Evolutionary conservation across 805 yeast species (phyloP).

Genomic region (Kregervanrija pseudodelftensis): DNA sequence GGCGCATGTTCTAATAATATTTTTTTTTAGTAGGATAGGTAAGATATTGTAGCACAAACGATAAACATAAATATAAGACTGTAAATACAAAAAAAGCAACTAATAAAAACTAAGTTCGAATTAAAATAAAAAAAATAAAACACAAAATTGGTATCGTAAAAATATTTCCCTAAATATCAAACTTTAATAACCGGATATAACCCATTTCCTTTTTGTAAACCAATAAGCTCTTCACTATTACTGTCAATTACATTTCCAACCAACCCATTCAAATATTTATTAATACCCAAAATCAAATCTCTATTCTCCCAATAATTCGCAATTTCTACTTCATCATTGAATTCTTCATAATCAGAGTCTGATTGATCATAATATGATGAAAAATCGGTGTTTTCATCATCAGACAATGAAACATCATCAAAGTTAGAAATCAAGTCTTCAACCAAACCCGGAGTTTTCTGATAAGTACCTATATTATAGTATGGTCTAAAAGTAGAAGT

Average conservation of each 20-base stretch:
- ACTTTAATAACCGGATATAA: too few species aligned
- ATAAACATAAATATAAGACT: too few species aligned
- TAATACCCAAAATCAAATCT: constrained; percentile 11
- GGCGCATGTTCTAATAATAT: too few species aligned
- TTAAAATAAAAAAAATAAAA: too few species aligned
- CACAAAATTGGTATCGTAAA: too few species aligned
- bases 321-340: constrained; percentile 8
- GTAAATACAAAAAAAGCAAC: too few species aligned
- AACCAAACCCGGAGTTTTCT: constrained; percentile 21
- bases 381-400: background rate
- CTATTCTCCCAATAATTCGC: constrained; percentile 13
- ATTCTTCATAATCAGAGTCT: constrained; percentile 19
- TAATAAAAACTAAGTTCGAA: too few species aligned
- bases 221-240: background rate
- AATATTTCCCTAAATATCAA: too few species aligned
- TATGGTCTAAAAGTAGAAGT: too few species aligned
- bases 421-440: constrained; percentile 10
- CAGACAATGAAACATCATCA: background rate
- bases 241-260: constrained; percentile 1
- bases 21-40: too few species aligned
- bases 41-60: too few species aligned
- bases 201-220: too few species aligned
- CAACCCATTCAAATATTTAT: constrained; percentile 11
- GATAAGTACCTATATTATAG: constrained; percentile 28
- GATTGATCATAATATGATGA: constrained; percentile 11